Base-by-base conservation (phyloP, 768 basidiomycete genomes). In the Lactarius sanguifluus region DNA sequence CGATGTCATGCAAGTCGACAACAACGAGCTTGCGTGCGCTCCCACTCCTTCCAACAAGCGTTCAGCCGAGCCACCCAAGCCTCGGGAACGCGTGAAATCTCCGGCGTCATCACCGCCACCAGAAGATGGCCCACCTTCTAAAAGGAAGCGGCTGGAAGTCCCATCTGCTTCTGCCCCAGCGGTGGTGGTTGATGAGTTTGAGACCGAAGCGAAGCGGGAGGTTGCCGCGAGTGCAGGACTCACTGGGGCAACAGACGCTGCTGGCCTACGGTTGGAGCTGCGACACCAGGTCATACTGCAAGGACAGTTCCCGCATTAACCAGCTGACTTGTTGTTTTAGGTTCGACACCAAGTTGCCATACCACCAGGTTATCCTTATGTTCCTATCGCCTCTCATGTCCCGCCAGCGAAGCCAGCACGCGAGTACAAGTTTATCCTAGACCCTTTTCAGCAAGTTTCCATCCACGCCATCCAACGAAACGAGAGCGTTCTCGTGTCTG, bases 311-410 rank as follows among this genome's bases (percentile, higher is more conserved):
- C 40, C 30, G 64, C 3, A 15, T 40, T 34, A 50, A 16, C 23
- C 25, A 38, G 50, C 63, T 66, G 30, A 62, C 25, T 38, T 23
- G 45, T 8, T 28, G 36, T 38, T 36, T 20, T 71, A 94, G 92
- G 93, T 96, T 65, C 86, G 95, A 47, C 95, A 97, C 74, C 91
- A 97, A 87, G 97, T 99, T 45, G 95, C 95, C 8, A 88, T 98
- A 18, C 97, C 97, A 9, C 89, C 92, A 25, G 89, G 89, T 32
- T 98, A 96, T 76, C 85, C 88, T 73, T 98, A 98, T 77, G 76
- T 89, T 54, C 91, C 96, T 2, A 97, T 98, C 67, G 86, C 91
- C 20, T 83, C 92, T 73, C 95, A 99, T 76, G 84, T 91, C n/a
- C 90, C 96, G 16, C 91, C 92, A 16, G 83, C 88, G 59, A 94